Percentiles rank a stretch among this genome's conserved stretches.
Conservation (phyloP, 305 asterid species). For the Euphrasia arctica region DNA sequence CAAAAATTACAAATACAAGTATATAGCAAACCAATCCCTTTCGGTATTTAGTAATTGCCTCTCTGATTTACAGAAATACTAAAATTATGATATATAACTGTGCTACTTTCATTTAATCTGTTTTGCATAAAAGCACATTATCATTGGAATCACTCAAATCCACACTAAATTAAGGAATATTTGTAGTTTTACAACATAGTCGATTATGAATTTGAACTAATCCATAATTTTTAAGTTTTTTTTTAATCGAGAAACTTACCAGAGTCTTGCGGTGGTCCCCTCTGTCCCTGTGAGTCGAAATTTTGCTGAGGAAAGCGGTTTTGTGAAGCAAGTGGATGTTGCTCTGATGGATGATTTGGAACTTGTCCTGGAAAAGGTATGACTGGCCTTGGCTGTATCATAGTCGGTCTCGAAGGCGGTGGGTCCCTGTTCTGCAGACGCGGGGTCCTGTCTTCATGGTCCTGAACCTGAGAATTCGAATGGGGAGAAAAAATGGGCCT, state of each 20-base stretch:
- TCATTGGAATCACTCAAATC: too few relatives aligned
- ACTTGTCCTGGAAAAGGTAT: constrained; percentile 59
- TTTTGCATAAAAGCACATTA: too few relatives aligned
- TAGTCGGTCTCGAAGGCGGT: constrained; percentile 48
- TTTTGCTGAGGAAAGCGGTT: constrained; percentile 65
- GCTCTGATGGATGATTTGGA: constrained; percentile 60
- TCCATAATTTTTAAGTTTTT: constrained; percentile 24
- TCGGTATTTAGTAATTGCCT: too few relatives aligned
- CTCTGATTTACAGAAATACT: too few relatives aligned
- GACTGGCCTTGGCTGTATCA: constrained; percentile 54
- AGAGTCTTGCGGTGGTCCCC: constrained; percentile 50
- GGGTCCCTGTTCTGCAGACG: constrained; percentile 57
- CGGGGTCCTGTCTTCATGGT: constrained; percentile 55
- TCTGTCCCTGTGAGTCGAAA: constrained; percentile 56
- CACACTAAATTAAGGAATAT: not conserved
- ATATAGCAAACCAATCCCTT: too few relatives aligned
- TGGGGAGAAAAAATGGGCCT: constrained; percentile 60
- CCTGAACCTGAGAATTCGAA: constrained; percentile 59
- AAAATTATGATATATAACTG: too few relatives aligned
- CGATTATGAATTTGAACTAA: not conserved
- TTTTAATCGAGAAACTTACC: constrained; percentile 40
- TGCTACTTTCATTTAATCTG: too few relatives aligned
- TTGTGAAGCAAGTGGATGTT: constrained; percentile 43
- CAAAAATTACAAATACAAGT: not conserved
- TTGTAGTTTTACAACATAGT: not conserved